phyloP scores from a whole-genome alignment of 2,329 filamentous ascomycete species.

The Hymenoscyphus infarciens region DNA sequence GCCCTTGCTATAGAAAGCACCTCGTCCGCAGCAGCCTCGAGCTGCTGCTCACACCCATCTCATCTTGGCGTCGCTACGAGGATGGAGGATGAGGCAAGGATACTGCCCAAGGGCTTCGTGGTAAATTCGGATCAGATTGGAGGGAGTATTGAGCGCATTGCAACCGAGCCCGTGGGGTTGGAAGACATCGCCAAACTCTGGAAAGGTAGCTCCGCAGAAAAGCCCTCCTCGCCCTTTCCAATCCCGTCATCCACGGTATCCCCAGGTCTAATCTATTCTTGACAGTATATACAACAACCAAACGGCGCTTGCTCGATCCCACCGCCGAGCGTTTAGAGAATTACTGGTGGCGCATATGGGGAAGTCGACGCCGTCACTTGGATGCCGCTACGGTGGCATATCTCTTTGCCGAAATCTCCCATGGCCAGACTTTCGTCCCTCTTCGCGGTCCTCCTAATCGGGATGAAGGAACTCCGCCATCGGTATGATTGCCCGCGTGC shows the following conservation, averaged over 20 bases:
- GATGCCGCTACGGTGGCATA: slow-evolving; percentile 52
- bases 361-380: slow-evolving; percentile 46
- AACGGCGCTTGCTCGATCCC: slow-evolving; percentile 56
- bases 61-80: slow-evolving; percentile 19
- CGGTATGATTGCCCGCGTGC: slow-evolving; percentile 39
- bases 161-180: slow-evolving; percentile 38
- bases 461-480: slow-evolving; percentile 44
- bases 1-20: slow-evolving; percentile 12
- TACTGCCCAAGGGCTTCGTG: slow-evolving; percentile 56
- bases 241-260: slow-evolving; percentile 5
- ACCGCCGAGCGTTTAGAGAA: slow-evolving; percentile 60
- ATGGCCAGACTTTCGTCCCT: slow-evolving; percentile 54
- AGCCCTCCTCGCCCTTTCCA: slow-evolving; percentile 2
- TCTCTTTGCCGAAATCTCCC: slow-evolving; percentile 56
- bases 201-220: slow-evolving; percentile 45
- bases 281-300: slow-evolving; percentile 58
- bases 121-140: slow-evolving; percentile 51
- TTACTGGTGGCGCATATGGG: slow-evolving; percentile 65
- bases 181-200: slow-evolving; percentile 52
- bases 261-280: slow-evolving; percentile 20
- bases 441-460: slow-evolving; percentile 51
- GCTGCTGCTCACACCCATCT: slow-evolving; percentile 26
- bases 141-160: slow-evolving; percentile 44
- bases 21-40: slow-evolving; percentile 30
- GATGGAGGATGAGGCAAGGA: slow-evolving; percentile 37